These are phyloP conservation scores for Colletotrichum karsti DNA, from an alignment of 2,329 filamentous ascomycete genomes.

Conservation along the genomic window DNA sequence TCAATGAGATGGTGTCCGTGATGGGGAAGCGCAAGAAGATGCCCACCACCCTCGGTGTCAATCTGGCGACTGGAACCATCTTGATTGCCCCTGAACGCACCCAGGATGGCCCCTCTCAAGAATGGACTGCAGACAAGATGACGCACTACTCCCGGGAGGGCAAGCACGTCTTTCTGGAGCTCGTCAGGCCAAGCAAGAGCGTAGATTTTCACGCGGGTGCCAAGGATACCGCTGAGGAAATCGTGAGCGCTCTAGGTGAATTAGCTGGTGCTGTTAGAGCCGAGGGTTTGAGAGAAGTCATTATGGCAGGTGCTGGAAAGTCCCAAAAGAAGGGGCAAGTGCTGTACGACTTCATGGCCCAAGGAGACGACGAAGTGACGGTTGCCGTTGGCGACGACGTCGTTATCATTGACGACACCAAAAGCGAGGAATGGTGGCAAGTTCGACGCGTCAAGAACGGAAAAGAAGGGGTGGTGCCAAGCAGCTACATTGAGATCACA, in stretches of 20 bases:
- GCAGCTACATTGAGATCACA: conserved; percentile 92
- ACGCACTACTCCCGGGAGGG: conserved; percentile 98
- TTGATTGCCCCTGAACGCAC: conserved; percentile 89
- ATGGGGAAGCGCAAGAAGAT: conserved; percentile 98
- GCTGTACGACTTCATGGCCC: conserved; percentile 95
- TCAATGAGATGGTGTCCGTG: conserved; percentile 96
- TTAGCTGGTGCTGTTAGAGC: conserved; percentile 85
- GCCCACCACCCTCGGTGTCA: conserved; percentile 96
- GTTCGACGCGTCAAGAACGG: conserved; percentile 89
- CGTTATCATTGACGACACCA: conserved; percentile 85
- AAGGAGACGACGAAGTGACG: conserved; percentile 95
- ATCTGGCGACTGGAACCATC: conserved; percentile 86
- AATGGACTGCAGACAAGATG: conserved; percentile 95
- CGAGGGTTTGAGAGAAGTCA: conserved; percentile 85
- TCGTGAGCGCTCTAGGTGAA: conserved; percentile 87
- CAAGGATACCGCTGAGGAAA: conserved; percentile 96
- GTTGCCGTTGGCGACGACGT: conserved; percentile 92
- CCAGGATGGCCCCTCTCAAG: conserved; percentile 83
- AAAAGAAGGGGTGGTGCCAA: conserved; percentile 94
- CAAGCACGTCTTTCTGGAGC: conserved; percentile 96
- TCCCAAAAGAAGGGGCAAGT: conserved; percentile 84
- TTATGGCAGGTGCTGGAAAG: conserved; percentile 78
- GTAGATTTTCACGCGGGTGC: conserved; percentile 96
- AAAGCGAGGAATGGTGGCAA: conserved; percentile 99
- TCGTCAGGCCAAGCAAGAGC: conserved; percentile 91